A percentile compares a stretch with the other conserved stretches of the same genome.
Conservation (phyloP, 176 grass and related monocot genomes). For the Phragmites australis region DNA sequence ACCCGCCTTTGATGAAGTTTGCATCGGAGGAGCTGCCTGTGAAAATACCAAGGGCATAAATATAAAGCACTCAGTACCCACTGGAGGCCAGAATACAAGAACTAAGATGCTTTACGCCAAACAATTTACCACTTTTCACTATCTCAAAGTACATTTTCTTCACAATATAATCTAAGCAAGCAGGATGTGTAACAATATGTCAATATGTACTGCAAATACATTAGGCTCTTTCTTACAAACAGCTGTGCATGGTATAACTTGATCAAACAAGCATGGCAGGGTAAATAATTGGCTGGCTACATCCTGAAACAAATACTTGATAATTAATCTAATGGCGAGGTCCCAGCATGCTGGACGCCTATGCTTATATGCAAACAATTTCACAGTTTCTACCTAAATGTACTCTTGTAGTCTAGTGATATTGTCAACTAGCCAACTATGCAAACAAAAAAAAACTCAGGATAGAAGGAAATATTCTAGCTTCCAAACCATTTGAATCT, state of each 20-base stretch:
- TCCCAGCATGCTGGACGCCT: not conserved
- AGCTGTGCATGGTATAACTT: not conserved
- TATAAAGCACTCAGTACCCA: not conserved
- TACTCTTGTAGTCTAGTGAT: not conserved
- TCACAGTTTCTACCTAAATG: not conserved
- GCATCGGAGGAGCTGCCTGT: constrained; percentile 53
- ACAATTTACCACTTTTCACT: not conserved
- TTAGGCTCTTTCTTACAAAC: not conserved
- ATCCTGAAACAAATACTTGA: not conserved
- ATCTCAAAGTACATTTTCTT: constrained; percentile 1
- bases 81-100: constrained; percentile 23
- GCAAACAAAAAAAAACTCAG: not conserved
- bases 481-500: not conserved
- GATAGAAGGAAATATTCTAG: not conserved
- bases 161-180: not conserved
- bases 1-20: constrained; percentile 86
- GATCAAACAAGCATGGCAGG: not conserved
- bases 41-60: constrained; percentile 30
- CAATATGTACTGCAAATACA: not conserved
- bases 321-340: not conserved
- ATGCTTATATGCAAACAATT: not conserved
- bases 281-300: not conserved
- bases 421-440: not conserved
- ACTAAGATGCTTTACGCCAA: constrained; percentile 17
- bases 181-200: not conserved